phyloP scores from a whole-genome alignment of 176 grass and related monocot species.

The Bonia amplexicaulis region DNA sequence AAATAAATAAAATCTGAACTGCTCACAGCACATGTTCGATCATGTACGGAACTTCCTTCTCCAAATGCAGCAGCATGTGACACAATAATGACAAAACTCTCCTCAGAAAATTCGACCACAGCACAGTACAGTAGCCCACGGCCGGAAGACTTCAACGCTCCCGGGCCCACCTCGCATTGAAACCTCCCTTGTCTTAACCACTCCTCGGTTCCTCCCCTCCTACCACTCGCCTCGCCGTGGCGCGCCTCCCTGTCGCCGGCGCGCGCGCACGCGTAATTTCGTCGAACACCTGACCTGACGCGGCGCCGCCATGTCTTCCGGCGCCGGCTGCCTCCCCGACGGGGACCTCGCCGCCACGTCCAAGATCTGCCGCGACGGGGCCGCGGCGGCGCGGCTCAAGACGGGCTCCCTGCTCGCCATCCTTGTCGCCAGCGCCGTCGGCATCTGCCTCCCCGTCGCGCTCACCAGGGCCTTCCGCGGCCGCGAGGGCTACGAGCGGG shows the following conservation, averaged over 20 bases:
- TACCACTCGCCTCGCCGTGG: background rate
- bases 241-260: conserved; percentile 9
- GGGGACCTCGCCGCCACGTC: background rate
- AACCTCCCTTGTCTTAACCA: background rate
- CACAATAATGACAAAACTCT: no score
- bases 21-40: no score
- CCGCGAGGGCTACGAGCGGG: conserved; percentile 39
- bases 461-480: conserved; percentile 68
- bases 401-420: conserved; percentile 50
- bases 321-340: conserved; percentile 12
- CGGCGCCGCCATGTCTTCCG: conserved; percentile 28
- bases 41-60: no score
- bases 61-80: no score
- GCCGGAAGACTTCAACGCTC: background rate
- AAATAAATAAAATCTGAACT: no score
- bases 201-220: background rate
- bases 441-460: conserved; percentile 71
- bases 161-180: conserved; percentile 27
- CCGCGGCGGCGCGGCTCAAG: conserved; percentile 40
- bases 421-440: conserved; percentile 68
- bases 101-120: background rate
- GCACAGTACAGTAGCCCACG: background rate
- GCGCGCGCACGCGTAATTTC: conserved; percentile 1
- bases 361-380: conserved; percentile 44
- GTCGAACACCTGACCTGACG: background rate